Percentiles rank a stretch among this genome's conserved stretches.
phyloP scores from a whole-genome alignment of 2,329 filamentous ascomycete species.

The Lomentospora prolificans region DNA sequence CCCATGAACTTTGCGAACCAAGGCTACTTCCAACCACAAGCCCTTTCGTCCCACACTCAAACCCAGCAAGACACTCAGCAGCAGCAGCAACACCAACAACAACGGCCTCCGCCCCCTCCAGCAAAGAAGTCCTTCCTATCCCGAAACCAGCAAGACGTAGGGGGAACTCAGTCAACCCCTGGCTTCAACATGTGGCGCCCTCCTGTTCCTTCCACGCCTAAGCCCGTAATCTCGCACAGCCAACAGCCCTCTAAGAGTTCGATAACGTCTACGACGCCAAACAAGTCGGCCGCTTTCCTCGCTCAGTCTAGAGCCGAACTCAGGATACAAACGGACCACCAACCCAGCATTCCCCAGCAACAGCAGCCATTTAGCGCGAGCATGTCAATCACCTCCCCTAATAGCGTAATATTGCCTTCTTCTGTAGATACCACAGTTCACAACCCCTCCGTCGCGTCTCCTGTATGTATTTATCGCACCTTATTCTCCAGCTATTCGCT shows the following conservation, averaged over 20 bases:
- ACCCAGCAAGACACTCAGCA: conserved; percentile 9
- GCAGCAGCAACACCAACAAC: conserved; percentile 14
- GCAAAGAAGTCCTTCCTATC: conserved; percentile 6
- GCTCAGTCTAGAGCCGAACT: conserved; percentile 11
- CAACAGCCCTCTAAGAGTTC: not conserved
- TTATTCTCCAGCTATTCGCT: not conserved
- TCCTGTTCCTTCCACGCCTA: conserved; percentile 28
- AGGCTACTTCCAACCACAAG: conserved; percentile 3
- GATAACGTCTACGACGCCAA: not conserved
- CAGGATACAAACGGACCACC: conserved; percentile 10
- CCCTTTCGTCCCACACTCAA: conserved; percentile 1
- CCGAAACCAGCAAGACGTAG: not conserved
- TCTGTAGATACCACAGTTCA: not conserved
- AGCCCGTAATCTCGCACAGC: conserved; percentile 20
- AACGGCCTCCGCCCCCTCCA: conserved; percentile 6
- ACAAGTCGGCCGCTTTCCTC: conserved; percentile 11
- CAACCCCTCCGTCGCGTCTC: not conserved
- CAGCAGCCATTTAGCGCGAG: conserved; percentile 3
- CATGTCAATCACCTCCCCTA: conserved; percentile 8
- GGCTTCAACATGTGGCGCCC: conserved; percentile 24
- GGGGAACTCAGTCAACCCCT: conserved; percentile 4
- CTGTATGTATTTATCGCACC: not conserved
- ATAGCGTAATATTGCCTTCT: conserved; percentile 2
- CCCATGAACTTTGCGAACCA: conserved; percentile 2
- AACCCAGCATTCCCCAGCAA: conserved; percentile 5